Evolutionary conservation across 805 yeast genomes (phyloP).

Genomic region (Ogataea angusta): DNA sequence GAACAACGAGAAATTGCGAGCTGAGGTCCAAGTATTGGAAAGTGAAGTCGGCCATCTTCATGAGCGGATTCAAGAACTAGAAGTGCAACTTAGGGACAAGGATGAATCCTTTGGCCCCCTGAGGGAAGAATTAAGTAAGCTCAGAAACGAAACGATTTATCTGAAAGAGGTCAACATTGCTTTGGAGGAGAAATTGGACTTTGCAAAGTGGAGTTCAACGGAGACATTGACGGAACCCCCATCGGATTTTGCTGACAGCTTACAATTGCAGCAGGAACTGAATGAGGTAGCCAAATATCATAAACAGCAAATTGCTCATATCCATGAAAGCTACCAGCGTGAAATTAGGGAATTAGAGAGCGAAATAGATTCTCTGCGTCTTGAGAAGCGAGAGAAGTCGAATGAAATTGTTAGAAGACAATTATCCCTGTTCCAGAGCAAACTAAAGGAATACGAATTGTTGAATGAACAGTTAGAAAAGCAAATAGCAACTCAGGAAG

Average conservation of each 20-base stretch:
- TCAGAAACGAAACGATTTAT: not conserved
- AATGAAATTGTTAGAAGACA: constrained; percentile 2
- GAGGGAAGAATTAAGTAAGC: not conserved
- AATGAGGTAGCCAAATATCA: not conserved
- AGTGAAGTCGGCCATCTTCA: not conserved
- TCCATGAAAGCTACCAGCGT: not conserved
- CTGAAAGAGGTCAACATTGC: not conserved
- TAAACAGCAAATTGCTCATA: not conserved
- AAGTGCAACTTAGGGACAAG: not conserved
- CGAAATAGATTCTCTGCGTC: constrained; percentile 1
- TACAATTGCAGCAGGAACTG: not conserved
- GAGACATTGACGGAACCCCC: not conserved
- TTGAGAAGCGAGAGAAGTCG: not conserved
- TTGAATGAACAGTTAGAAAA: constrained; percentile 8
- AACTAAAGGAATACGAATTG: constrained; percentile 8
- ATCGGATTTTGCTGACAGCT: not conserved
- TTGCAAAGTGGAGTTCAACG: not conserved
- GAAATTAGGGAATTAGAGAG: not conserved
- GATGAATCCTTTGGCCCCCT: constrained; percentile 1
- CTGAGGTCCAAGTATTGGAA: not conserved
- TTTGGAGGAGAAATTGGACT: not conserved
- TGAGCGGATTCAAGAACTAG: not conserved
- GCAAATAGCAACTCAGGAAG: constrained; percentile 17
- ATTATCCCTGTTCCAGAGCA: constrained; percentile 9
- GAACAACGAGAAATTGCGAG: not conserved